Evolutionary conservation across 2,329 filamentous ascomycete genomes (phyloP).

Genomic region (Claviceps fusiformis): DNA sequence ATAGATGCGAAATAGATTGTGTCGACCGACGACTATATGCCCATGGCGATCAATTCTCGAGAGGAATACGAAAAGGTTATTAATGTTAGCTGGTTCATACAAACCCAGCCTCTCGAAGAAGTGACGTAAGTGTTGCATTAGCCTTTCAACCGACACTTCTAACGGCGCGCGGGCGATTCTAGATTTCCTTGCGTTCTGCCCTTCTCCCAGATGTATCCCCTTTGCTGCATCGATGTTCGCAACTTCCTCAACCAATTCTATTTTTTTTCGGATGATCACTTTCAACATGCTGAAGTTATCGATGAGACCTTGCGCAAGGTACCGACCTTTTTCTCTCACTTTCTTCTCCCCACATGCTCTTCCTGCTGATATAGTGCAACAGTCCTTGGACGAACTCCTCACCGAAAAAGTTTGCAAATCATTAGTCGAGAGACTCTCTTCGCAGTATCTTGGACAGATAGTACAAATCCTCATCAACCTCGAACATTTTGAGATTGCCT

Average conservation of each 20-base stretch:
- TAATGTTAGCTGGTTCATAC: conserved; percentile 90
- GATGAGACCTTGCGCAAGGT: conserved; percentile 79
- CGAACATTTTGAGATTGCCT: conserved; percentile 91
- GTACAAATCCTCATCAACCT: conserved; percentile 97
- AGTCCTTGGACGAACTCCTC: conserved; percentile 90
- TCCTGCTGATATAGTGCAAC: not conserved
- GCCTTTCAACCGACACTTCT: conserved; percentile 3
- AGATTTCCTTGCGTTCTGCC: conserved; percentile 92
- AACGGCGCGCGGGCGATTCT: not conserved
- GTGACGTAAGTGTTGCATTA: conserved; percentile 44
- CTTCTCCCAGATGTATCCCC: conserved; percentile 97
- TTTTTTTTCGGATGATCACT: conserved; percentile 93
- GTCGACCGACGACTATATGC: conserved; percentile 98
- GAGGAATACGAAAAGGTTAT: conserved; percentile 95
- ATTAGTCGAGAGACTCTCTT: conserved; percentile 74
- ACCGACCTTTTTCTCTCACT: conserved; percentile 7
- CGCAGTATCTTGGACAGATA: conserved; percentile 92
- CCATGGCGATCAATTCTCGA: conserved; percentile 82
- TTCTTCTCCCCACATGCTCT: not conserved
- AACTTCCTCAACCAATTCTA: conserved; percentile 98
- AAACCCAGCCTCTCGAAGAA: conserved; percentile 63
- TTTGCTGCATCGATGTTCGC: conserved; percentile 95
- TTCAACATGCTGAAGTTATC: conserved; percentile 77
- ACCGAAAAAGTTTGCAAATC: conserved; percentile 84
- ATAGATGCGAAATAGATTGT: conserved; percentile 37